Evolutionary conservation across 1,284 basidiomycete species (phyloP).

Genomic region (Farysia itapuensis): DNA sequence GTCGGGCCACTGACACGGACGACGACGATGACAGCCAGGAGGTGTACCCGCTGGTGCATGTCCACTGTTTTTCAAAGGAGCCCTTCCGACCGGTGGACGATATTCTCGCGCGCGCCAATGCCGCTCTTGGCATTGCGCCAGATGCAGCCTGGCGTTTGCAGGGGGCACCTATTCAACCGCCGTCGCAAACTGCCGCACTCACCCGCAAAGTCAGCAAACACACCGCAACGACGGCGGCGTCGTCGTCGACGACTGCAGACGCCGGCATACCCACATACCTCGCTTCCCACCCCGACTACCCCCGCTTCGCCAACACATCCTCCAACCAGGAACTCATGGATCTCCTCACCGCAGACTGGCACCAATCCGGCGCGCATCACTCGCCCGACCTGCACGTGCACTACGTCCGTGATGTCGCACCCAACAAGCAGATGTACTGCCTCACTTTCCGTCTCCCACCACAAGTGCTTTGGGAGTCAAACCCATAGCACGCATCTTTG

Average conservation of each 20-base stretch:
- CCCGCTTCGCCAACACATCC: not conserved
- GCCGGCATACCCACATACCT: slow-evolving; percentile 4
- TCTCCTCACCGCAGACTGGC: not conserved
- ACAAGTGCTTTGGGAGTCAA: slow-evolving; percentile 48
- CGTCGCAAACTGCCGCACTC: slow-evolving; percentile 10
- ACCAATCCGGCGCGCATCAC: slow-evolving; percentile 61
- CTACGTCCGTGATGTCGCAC: slow-evolving; percentile 87
- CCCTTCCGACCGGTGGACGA: slow-evolving; percentile 44
- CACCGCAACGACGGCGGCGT: slow-evolving; percentile 2
- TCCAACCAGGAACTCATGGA: not conserved
- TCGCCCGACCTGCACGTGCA: slow-evolving; percentile 65
- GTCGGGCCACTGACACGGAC: not conserved
- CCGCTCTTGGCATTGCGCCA: slow-evolving; percentile 19
- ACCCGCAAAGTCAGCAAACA: not conserved
- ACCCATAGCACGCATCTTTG: too few relatives aligned
- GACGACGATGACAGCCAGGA: slow-evolving; percentile 60
- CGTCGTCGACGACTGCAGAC: slow-evolving; percentile 15
- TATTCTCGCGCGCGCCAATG: slow-evolving; percentile 46
- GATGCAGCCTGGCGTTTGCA: slow-evolving; percentile 1
- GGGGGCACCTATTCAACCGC: slow-evolving; percentile 11
- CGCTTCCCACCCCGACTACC: slow-evolving; percentile 16
- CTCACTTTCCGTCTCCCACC: slow-evolving; percentile 82
- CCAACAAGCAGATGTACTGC: slow-evolving; percentile 98
- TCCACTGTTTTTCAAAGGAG: slow-evolving; percentile 93
- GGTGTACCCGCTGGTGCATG: slow-evolving; percentile 77